Conservation (phyloP, 495 filamentous ascomycete genomes). For the Penicillium mononematosum region DNA sequence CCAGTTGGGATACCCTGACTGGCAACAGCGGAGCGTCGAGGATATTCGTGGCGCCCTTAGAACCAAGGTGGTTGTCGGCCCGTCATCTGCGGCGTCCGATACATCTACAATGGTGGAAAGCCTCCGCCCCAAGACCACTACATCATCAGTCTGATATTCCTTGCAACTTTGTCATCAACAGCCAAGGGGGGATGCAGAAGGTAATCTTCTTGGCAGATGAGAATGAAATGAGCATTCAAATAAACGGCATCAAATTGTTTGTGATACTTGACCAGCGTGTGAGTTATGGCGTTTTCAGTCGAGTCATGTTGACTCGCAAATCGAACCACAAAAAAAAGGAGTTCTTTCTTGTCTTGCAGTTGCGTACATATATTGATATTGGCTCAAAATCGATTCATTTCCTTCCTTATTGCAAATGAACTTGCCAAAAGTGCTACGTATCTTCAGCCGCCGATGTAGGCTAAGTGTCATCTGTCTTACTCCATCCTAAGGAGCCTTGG, state of each 20-base stretch:
- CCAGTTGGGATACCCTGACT: slow-evolving; percentile 53
- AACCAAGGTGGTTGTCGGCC: slow-evolving; percentile 43
- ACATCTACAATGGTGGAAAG: slow-evolving; percentile 25
- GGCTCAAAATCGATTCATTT: neutral
- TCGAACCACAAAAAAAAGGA: neutral
- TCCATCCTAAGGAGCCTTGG: neutral
- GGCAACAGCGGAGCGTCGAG: slow-evolving; percentile 58
- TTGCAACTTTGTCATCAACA: neutral
- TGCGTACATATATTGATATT: slow-evolving; percentile 1
- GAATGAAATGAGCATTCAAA: slow-evolving; percentile 16
- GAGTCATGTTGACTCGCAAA: slow-evolving; percentile 15
- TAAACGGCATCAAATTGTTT: slow-evolving; percentile 23
- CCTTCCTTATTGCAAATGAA: neutral
- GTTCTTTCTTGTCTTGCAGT: neutral
- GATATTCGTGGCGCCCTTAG: slow-evolving; percentile 58
- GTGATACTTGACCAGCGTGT: slow-evolving; percentile 25
- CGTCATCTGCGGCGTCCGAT: slow-evolving; percentile 24
- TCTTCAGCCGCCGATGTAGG: neutral
- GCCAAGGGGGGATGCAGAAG: neutral
- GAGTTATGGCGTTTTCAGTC: slow-evolving; percentile 32
- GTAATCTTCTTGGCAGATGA: neutral
- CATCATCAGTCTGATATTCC: slow-evolving; percentile 29
- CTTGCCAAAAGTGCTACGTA: neutral
- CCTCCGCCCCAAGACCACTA: slow-evolving; percentile 16
- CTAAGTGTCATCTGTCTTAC: neutral